Base-by-base conservation (phyloP, 495 filamentous ascomycete species). In the Neurospora africana region DNA sequence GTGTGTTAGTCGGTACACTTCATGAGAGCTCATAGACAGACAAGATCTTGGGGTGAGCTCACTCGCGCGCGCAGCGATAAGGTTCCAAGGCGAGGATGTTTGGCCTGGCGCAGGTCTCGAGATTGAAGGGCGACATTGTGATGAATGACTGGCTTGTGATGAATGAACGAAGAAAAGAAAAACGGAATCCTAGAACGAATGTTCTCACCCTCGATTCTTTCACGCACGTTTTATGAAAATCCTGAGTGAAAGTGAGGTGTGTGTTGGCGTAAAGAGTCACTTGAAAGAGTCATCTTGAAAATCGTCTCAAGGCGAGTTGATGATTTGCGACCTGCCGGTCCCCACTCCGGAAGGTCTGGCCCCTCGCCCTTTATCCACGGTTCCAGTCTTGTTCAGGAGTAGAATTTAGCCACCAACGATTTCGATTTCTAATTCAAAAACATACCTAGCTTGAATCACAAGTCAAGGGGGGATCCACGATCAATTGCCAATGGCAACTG, bases 1-100 rank as follows among this genome's bases (percentile, higher is more conserved):
- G 35, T 72, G 72, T 79, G 72, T 75, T 84, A 81, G 84, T 70
- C 35, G 71, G 53, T 33, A 5, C 4, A 27, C 19, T 72, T 70
- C 72, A 71, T 75, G 73, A 47, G 74, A 65, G 53, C 65, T 74
- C 58, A n/a, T 5, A 43, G 6, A 9, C 17, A 43, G 39, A 5
- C 15, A 6, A 15, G 2, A 6, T n/a, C 7, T 8, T 11, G 4
- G 44, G 35, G 10, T 58, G 68, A 70, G 37, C 90, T 79, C 83
- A 93, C 91, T 94, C 92, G 88, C 92, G 84, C 36, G 92, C 92
- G 77, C 92, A 94, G 68, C 93, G 89, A 77, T 96, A 97, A 13
- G 93, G 93, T 77, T 95, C 86, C 74, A 97, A 83, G 76, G 89
- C 83, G 67, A 97, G 81, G 71, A 97, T 95, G 82, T 97, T 97